Evolutionary conservation across 2,329 filamentous ascomycete species (phyloP).

Genomic region (Claviceps monticola): DNA sequence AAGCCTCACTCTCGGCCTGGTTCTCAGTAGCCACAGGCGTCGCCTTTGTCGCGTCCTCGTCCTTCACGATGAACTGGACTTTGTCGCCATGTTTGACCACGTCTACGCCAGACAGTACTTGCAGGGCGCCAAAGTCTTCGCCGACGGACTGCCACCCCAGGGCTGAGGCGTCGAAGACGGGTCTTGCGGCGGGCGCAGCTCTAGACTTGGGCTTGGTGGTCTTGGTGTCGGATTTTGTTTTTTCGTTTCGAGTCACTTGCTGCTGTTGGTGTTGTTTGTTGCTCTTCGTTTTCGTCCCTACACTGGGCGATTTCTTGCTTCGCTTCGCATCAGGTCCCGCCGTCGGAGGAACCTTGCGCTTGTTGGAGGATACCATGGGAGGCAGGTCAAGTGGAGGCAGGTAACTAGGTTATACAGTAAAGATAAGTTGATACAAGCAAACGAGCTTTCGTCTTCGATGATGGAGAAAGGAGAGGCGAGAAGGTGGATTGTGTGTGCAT

Average conservation of each 20-base stretch:
- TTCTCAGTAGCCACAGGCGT: slow-evolving; percentile 8
- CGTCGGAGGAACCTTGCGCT: slow-evolving; percentile 24
- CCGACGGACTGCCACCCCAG: slow-evolving; percentile 61
- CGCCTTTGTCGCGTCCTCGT: slow-evolving; percentile 10
- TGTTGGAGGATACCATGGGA: slow-evolving; percentile 21
- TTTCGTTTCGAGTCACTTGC: not conserved
- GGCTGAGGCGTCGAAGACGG: slow-evolving; percentile 29
- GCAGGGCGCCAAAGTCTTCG: slow-evolving; percentile 85
- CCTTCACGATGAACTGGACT: slow-evolving; percentile 39
- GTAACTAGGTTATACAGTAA: not conserved
- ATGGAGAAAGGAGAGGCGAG: too few relatives aligned
- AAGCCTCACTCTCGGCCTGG: slow-evolving; percentile 37
- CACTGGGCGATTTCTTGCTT: slow-evolving; percentile 15
- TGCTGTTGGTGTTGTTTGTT: not conserved
- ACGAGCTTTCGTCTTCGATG: too few relatives aligned
- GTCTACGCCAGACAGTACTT: slow-evolving; percentile 85
- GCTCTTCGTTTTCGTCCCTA: not conserved
- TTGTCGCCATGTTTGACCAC: slow-evolving; percentile 53
- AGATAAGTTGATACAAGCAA: not conserved
- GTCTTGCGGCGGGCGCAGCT: slow-evolving; percentile 8
- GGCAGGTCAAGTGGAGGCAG: not conserved
- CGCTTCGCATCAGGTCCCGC: slow-evolving; percentile 22
- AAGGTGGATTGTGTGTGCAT: too few relatives aligned
- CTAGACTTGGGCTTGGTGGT: slow-evolving; percentile 5
- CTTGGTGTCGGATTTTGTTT: not conserved